Evolutionary conservation across 441 rosid genomes (phyloP).

Genomic region (Gossypium gossypioides): DNA sequence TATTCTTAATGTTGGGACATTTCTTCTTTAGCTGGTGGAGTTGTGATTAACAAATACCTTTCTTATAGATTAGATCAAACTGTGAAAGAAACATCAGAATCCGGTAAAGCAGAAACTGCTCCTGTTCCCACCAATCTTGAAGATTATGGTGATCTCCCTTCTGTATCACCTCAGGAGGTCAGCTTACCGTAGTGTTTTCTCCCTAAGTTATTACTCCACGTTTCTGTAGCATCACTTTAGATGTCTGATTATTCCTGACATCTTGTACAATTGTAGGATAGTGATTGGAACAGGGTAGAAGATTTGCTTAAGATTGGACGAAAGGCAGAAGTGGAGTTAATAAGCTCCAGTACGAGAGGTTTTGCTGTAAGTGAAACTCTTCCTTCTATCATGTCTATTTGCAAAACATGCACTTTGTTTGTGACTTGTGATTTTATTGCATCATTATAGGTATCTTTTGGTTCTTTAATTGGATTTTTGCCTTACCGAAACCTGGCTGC

Average conservation of each 20-base stretch:
- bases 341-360: slow-evolving; percentile 71
- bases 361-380: slow-evolving; percentile 51
- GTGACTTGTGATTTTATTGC: slow-evolving; percentile 9
- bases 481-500: slow-evolving; percentile 76
- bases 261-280: slow-evolving; percentile 41
- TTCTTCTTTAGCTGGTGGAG: slow-evolving; percentile 12
- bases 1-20: slow-evolving; percentile 11
- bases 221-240: not conserved
- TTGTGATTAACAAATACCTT: slow-evolving; percentile 19
- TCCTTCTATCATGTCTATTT: slow-evolving; percentile 9
- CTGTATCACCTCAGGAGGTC: slow-evolving; percentile 53
- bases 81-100: slow-evolving; percentile 25
- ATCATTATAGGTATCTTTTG: slow-evolving; percentile 62
- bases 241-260: slow-evolving; percentile 16
- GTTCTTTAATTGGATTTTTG: slow-evolving; percentile 72
- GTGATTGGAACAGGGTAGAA: slow-evolving; percentile 69
- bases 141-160: slow-evolving; percentile 28
- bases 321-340: slow-evolving; percentile 60
- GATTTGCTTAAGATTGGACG: slow-evolving; percentile 42
- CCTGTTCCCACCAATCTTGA: slow-evolving; percentile 17
- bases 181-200: slow-evolving; percentile 8
- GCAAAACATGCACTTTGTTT: not conserved
- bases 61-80: slow-evolving; percentile 56
- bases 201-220: not conserved
- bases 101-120: slow-evolving; percentile 22